Base-by-base conservation (phyloP, 768 basidiomycete genomes). In the Gymnopilus dilepis region DNA sequence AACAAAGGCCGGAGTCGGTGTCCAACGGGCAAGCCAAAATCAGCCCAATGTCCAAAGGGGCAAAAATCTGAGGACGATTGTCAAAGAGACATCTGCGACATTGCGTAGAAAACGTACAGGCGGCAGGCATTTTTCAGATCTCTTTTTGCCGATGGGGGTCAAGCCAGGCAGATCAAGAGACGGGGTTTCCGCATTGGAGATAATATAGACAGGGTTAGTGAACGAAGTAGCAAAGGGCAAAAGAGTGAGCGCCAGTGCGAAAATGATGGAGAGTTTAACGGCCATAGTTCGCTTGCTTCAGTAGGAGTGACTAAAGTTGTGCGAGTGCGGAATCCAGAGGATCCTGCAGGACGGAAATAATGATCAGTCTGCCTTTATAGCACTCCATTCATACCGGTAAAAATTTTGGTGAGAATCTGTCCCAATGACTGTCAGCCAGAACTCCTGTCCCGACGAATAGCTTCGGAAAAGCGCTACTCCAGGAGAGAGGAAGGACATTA, bases 1-100 rank as follows among this genome's bases (percentile, higher is more conserved):
- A 55, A 42, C 69, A 70, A 21, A 58, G 50, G 19, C 65, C 62
- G 17, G 64, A 65, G 34, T 67, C 64, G 8, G 26, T 21, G 21
- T 70, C 67, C 11, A 66, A 60, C 6, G 63, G 56, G 57, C 69
- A 70, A 37, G 69, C 42, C 13, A 67, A 37, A 51, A 70, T 60
- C 7, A 67, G 53, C 0, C 69, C 69, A 22, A 70, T 65, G 8
- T 65, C 58, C 30, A 64, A 47, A 4, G 58, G 34, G 7, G 43
- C 9, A 19, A 66, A 59, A n/a, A 67, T 30, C 65, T 63, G 17
- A 13, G 6, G 24, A 22, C 30, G 31, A 58, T 6, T 15, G n/a
- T 41, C 6, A 37, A 2, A 11, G 8, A 3, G 19, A 13, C 6
- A n/a, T n/a, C 17, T 9, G 28, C 13, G 8, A 15, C 19, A 21